Evolutionary conservation across 2,329 filamentous ascomycete genomes (phyloP).

Genomic region (Stylonectria norvegica): DNA sequence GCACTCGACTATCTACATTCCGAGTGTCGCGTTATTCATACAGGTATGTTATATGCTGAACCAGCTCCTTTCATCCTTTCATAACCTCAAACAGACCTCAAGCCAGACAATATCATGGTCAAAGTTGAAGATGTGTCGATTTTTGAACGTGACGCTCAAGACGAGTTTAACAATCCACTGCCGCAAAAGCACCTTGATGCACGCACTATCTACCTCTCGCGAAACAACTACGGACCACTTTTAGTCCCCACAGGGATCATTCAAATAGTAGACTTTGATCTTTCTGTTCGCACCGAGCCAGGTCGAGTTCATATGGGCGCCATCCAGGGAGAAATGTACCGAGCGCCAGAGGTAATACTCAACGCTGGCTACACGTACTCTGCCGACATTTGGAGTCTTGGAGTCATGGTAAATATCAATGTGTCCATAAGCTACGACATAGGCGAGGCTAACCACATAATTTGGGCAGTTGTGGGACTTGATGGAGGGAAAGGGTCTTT

Average conservation of each 20-base stretch:
- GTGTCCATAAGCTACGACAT: rapidly evolving
- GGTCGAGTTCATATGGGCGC: slow-evolving; percentile 7
- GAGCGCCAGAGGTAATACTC: slow-evolving; percentile 22
- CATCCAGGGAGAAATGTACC: slow-evolving; percentile 16
- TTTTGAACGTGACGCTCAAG: slow-evolving; percentile 13
- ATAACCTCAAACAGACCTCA: slow-evolving; percentile 9
- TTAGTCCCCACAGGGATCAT: slow-evolving; percentile 12
- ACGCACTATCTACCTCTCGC: slow-evolving; percentile 20
- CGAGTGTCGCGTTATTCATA: slow-evolving; percentile 20
- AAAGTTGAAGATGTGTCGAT: slow-evolving; percentile 14
- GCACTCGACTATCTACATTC: slow-evolving; percentile 24
- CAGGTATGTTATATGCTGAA: slow-evolving; percentile 7
- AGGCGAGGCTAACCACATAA: background rate
- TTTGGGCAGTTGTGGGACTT: slow-evolving; percentile 9
- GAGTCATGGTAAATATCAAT: slow-evolving; percentile 15
- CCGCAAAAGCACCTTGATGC: slow-evolving; percentile 16
- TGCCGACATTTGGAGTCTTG: slow-evolving; percentile 24
- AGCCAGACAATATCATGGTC: slow-evolving; percentile 22
- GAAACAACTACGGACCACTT: slow-evolving; percentile 21
- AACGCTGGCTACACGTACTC: slow-evolving; percentile 17
- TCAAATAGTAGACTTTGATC: slow-evolving; percentile 19
- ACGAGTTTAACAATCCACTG: slow-evolving; percentile 20
- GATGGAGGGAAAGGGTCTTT: slow-evolving; percentile 8
- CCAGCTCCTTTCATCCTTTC: background rate
- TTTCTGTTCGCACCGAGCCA: slow-evolving; percentile 4